A percentile compares a stretch with the other conserved stretches of the same genome.
Conservation (phyloP, 352 stramenopile species). For the Phytophthora sp. region DNA sequence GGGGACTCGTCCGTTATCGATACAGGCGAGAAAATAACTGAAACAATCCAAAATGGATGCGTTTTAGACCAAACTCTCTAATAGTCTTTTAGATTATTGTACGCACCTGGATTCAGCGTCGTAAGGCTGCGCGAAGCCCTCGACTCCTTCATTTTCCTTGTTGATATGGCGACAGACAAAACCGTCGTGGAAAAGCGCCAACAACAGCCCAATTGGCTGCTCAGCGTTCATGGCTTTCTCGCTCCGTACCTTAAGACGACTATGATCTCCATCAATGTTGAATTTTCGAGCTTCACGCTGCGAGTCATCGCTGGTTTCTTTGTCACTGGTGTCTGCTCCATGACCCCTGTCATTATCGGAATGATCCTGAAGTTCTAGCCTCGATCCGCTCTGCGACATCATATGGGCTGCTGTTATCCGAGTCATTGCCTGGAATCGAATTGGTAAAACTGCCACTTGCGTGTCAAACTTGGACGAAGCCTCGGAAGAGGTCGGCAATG, state of each 20-base stretch:
- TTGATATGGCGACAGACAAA: slow-evolving; percentile 77
- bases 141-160: slow-evolving; percentile 52
- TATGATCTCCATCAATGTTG: slow-evolving; percentile 8
- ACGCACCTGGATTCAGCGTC: slow-evolving; percentile 67
- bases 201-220: slow-evolving; percentile 39
- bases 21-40: slow-evolving; percentile 71
- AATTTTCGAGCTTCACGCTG: slow-evolving; percentile 2
- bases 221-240: neutral
- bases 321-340: too few relatives aligned
- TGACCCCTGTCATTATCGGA: neutral
- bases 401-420: slow-evolving; percentile 16
- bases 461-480: slow-evolving; percentile 32
- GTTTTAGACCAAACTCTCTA: slow-evolving; percentile 15
- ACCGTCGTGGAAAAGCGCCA: slow-evolving; percentile 67
- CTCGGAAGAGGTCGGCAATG: slow-evolving; percentile 1
- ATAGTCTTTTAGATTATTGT: neutral
- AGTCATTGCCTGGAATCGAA: slow-evolving; percentile 28
- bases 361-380: neutral
- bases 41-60: slow-evolving; percentile 20
- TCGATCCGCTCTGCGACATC: neutral
- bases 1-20: slow-evolving; percentile 56
- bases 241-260: neutral
- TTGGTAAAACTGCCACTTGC: slow-evolving; percentile 30
- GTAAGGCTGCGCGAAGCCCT: slow-evolving; percentile 77
- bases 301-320: neutral